These are phyloP conservation scores for Rhizopus delemar DNA, from an alignment of 371 early-diverging fungal genomes.

Conservation along the genomic window DNA sequence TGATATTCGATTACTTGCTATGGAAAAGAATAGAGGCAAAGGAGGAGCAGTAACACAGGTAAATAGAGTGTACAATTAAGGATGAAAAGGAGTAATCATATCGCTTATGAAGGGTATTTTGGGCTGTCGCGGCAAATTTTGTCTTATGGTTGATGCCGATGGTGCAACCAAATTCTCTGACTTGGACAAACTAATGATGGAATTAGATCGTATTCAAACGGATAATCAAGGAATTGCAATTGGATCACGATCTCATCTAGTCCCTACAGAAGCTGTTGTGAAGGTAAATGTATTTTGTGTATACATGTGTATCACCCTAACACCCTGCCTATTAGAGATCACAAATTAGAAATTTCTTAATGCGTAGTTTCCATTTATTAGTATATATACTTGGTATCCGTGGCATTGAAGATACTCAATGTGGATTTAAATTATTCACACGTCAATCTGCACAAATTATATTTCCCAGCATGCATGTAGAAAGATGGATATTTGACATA, in stretches of 20 bases:
- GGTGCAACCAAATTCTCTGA: conserved; percentile 92
- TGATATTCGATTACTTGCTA: conserved; percentile 74
- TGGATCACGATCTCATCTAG: conserved; percentile 91
- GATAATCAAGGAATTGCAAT: conserved; percentile 73
- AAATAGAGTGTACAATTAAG: conserved; percentile 4
- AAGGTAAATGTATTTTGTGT: conserved; percentile 59
- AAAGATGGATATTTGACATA: conserved; percentile 96
- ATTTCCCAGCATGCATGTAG: conserved; percentile 90
- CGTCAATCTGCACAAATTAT: conserved; percentile 76
- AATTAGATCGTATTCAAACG: conserved; percentile 39
- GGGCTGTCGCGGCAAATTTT: conserved; percentile 70
- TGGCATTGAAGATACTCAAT: conserved; percentile 91
- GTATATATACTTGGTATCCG: conserved; percentile 83
- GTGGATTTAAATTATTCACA: conserved; percentile 94
- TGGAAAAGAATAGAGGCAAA: conserved; percentile 89
- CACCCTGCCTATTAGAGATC: conserved; percentile 63
- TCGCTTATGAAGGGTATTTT: conserved; percentile 71
- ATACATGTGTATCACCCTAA: background rate
- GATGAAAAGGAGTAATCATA: background rate
- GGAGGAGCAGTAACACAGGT: conserved; percentile 94
- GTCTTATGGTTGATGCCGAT: conserved; percentile 95
- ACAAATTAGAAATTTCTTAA: conserved; percentile 85
- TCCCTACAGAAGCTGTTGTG: conserved; percentile 88
- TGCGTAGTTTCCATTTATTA: conserved; percentile 88
- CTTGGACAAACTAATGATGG: conserved; percentile 60